Conservation (phyloP, 768 basidiomycete genomes). For the Phlebiopsis flavidoalba region DNA sequence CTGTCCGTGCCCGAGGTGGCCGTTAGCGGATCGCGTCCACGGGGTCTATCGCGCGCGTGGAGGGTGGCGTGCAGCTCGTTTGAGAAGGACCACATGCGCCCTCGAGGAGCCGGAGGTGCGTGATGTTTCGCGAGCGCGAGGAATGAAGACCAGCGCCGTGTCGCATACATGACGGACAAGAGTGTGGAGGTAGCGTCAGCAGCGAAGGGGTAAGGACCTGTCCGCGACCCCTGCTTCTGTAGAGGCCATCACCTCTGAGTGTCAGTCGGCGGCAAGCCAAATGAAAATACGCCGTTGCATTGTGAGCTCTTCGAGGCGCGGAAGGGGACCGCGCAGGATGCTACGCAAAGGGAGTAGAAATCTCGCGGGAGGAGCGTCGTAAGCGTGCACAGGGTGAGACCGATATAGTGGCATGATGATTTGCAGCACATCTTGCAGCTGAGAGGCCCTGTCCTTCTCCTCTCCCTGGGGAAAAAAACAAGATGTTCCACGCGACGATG, state of each 20-base stretch:
- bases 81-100: background rate
- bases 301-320: conserved; percentile 11
- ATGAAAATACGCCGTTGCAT: conserved; percentile 7
- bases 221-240: background rate
- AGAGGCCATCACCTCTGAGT: background rate
- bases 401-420: background rate
- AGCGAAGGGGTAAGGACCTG: conserved; percentile 9
- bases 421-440: background rate
- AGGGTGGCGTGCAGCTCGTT: background rate
- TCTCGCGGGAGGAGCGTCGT: conserved; percentile 4
- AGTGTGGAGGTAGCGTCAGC: conserved; percentile 5
- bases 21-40: background rate
- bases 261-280: background rate
- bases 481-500: conserved; percentile 11
- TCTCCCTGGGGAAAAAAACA: conserved; percentile 5
- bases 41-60: too few species aligned
- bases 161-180: conserved; percentile 5
- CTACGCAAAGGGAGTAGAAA: background rate
- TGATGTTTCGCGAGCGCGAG: conserved; percentile 5
- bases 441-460: background rate
- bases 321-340: conserved; percentile 7
- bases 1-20: background rate
- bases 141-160: background rate
- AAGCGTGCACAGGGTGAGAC: conserved; percentile 8
- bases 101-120: conserved; percentile 7